Conservation (phyloP, 257 asterid genomes). For the Agastache rugosa region DNA sequence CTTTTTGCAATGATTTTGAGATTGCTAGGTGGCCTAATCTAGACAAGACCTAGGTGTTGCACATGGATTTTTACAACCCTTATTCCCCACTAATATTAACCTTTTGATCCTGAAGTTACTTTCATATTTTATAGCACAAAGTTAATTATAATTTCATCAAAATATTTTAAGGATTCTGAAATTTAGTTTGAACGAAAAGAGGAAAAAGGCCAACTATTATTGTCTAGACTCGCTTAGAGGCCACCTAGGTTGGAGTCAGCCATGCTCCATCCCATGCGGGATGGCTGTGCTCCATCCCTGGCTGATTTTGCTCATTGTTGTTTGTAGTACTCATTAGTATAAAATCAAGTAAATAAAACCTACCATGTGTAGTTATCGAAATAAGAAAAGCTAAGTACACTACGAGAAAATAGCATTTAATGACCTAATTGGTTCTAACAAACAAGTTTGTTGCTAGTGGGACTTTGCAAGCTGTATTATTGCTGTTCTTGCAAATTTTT, state of each 20-base stretch:
- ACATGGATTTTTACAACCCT: not conserved
- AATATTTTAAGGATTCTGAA: not conserved
- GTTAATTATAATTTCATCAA: not conserved
- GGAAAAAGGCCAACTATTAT: not conserved
- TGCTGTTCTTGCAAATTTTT: not conserved
- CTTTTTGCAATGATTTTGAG: too few species aligned
- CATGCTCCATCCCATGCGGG: constrained; percentile 7
- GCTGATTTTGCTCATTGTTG: not conserved
- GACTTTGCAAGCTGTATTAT: too few species aligned
- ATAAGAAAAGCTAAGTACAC: not conserved
- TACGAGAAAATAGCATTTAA: not conserved
- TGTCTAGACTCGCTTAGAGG: not conserved
- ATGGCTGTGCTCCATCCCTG: constrained; percentile 6
- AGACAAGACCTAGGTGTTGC: not conserved
- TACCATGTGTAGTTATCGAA: constrained; percentile 23
- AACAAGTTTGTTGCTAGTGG: not conserved
- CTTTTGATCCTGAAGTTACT: not conserved
- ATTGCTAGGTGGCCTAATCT: not conserved
- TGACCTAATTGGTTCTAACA: not conserved
- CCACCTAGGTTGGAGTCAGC: not conserved
- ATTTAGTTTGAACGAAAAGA: not conserved
- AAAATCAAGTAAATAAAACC: not conserved
- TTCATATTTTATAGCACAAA: not conserved
- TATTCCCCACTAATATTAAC: not conserved
- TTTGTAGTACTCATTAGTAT: not conserved